A percentile compares a stretch with the other conserved stretches of the same genome.
These are phyloP conservation scores for Diaporthe batatas DNA, from an alignment of 2,329 filamentous ascomycete species.

Conservation along the genomic window DNA sequence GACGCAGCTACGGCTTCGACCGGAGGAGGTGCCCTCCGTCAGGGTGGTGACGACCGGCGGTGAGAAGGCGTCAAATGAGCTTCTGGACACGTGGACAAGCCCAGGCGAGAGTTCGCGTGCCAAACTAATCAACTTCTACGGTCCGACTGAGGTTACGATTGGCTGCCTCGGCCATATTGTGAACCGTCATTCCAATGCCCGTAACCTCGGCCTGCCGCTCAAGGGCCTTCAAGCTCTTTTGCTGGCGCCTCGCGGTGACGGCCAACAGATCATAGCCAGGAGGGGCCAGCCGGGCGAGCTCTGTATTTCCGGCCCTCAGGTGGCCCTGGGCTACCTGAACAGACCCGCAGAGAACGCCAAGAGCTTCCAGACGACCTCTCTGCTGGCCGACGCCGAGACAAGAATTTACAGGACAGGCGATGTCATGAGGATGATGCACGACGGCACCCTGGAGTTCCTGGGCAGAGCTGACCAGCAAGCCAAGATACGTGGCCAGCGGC, in stretches of 20 bases:
- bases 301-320: slow-evolving; percentile 41
- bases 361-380: slow-evolving; percentile 38
- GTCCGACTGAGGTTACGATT: slow-evolving; percentile 40
- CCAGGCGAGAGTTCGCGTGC: not conserved
- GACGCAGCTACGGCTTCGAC: slow-evolving; percentile 30
- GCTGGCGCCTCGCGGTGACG: slow-evolving; percentile 11
- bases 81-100: slow-evolving; percentile 26
- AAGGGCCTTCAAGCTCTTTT: slow-evolving; percentile 22
- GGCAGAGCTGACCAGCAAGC: slow-evolving; percentile 42
- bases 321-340: slow-evolving; percentile 42
- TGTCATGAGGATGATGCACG: slow-evolving; percentile 42
- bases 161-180: slow-evolving; percentile 44
- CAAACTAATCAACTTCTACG: slow-evolving; percentile 38
- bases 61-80: slow-evolving; percentile 48
- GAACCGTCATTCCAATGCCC: slow-evolving; percentile 54
- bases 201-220: slow-evolving; percentile 38
- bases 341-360: slow-evolving; percentile 39
- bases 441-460: slow-evolving; percentile 43
- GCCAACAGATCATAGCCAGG: slow-evolving; percentile 13
- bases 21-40: slow-evolving; percentile 40
- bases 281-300: slow-evolving; percentile 37
- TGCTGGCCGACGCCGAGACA: slow-evolving; percentile 17
- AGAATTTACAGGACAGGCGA: slow-evolving; percentile 45
- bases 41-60: slow-evolving; percentile 52
- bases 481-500: slow-evolving; percentile 41